A percentile compares a stretch with the other conserved stretches of the same genome.
Conservation (phyloP, 345 rosid genomes). For the Gossypium rotundifolium region DNA sequence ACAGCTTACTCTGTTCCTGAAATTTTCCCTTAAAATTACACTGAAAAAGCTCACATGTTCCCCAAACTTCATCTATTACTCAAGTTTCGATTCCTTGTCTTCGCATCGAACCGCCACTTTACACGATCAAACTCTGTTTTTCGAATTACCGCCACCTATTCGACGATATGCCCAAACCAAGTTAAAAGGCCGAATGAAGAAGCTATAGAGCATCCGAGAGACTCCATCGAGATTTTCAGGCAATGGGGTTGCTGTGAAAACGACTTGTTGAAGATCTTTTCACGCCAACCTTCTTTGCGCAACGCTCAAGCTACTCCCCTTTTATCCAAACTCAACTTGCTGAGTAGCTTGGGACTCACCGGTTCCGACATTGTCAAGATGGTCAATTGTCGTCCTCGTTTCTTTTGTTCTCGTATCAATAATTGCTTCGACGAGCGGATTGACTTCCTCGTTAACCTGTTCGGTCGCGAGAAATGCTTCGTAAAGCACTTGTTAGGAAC, state of each 20-base stretch:
- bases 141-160: conserved; percentile 35
- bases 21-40: not conserved
- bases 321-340: conserved; percentile 49
- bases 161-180: conserved; percentile 53
- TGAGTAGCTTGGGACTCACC: conserved; percentile 48
- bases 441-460: conserved; percentile 40
- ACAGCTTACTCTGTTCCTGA: not conserved
- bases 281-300: conserved; percentile 48
- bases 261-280: conserved; percentile 43
- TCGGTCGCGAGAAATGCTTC: conserved; percentile 54
- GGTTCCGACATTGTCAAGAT: conserved; percentile 74
- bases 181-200: conserved; percentile 8
- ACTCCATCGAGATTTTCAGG: conserved; percentile 34
- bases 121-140: not conserved
- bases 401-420: conserved; percentile 54
- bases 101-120: not conserved
- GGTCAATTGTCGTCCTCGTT: conserved; percentile 65
- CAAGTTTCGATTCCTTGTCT: not conserved
- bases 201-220: conserved; percentile 12
- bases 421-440: conserved; percentile 57
- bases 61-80: not conserved
- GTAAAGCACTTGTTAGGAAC: conserved; percentile 59
- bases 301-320: conserved; percentile 42
- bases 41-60: not conserved
- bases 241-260: conserved; percentile 69